A percentile compares a stretch with the other conserved stretches of the same genome.
These are phyloP conservation scores for Mycena vitilis DNA, from an alignment of 768 basidiomycete genomes.

Conservation along the genomic window DNA sequence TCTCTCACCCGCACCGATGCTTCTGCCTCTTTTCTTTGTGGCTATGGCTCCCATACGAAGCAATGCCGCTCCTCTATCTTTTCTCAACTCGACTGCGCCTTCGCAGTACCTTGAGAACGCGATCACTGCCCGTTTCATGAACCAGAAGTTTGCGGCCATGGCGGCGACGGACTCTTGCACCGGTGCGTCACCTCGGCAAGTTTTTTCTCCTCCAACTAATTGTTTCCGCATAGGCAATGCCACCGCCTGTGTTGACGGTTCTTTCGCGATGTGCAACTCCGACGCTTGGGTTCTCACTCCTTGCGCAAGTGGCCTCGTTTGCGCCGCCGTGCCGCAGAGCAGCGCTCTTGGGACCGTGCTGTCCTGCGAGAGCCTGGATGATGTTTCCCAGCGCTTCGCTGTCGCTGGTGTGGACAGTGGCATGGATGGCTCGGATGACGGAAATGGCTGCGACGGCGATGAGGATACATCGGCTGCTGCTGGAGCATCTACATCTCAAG, in stretches of 20 bases:
- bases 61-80: constrained; percentile 19
- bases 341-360: constrained; percentile 59
- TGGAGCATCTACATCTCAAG: not conserved
- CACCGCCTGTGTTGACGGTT: constrained; percentile 22
- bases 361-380: constrained; percentile 54
- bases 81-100: constrained; percentile 24
- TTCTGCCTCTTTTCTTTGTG: constrained; percentile 5
- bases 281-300: constrained; percentile 29
- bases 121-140: constrained; percentile 61
- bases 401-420: constrained; percentile 59
- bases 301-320: constrained; percentile 35
- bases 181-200: constrained; percentile 44
- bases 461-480: constrained; percentile 4
- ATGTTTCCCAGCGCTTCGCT: constrained; percentile 54
- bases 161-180: constrained; percentile 59
- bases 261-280: constrained; percentile 40
- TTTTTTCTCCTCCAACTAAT: not conserved
- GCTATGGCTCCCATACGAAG: constrained; percentile 18
- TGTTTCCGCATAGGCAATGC: constrained; percentile 16
- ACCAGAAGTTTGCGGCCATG: constrained; percentile 59
- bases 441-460: constrained; percentile 7
- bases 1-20: constrained; percentile 3
- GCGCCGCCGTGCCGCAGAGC: constrained; percentile 62
- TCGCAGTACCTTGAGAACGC: constrained; percentile 50
- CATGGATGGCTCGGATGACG: constrained; percentile 1